phyloP scores from a whole-genome alignment of 2,329 filamentous ascomycete genomes.

The Fusarium gaditjirri region DNA sequence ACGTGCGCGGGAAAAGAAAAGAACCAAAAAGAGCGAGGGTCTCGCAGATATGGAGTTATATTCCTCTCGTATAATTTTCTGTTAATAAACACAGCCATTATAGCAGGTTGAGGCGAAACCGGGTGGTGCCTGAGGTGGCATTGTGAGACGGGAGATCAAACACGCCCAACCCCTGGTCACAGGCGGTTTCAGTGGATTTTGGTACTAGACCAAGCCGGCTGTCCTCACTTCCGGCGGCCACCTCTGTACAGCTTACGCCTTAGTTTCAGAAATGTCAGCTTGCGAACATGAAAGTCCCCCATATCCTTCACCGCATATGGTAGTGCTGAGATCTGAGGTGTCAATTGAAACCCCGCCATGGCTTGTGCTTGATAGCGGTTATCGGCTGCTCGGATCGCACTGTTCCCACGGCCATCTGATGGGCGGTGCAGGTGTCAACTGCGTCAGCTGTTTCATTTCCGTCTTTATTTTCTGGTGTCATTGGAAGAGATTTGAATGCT shows the following conservation, averaged over 20 bases:
- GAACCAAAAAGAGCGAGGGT: neutral
- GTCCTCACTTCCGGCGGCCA: conserved; percentile 7
- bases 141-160: conserved; percentile 43
- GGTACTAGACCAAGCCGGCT: conserved; percentile 26
- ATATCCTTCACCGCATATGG: neutral
- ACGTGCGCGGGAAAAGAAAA: conserved; percentile 10
- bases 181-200: conserved; percentile 5
- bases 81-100: neutral
- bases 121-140: conserved; percentile 32
- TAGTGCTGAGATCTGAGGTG: neutral
- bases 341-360: neutral
- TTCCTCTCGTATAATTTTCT: neutral
- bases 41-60: conserved; percentile 16
- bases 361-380: neutral
- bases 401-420: neutral
- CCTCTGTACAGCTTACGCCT: neutral
- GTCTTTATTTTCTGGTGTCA: neutral
- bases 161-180: conserved; percentile 11
- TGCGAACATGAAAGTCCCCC: neutral
- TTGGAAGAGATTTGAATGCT: neutral
- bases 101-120: conserved; percentile 35
- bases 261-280: conserved; percentile 16
- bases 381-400: neutral
- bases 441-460: conserved; percentile 2
- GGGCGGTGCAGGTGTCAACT: neutral